phyloP scores from a whole-genome alignment of 768 basidiomycete genomes.

The Boletus edulis region DNA sequence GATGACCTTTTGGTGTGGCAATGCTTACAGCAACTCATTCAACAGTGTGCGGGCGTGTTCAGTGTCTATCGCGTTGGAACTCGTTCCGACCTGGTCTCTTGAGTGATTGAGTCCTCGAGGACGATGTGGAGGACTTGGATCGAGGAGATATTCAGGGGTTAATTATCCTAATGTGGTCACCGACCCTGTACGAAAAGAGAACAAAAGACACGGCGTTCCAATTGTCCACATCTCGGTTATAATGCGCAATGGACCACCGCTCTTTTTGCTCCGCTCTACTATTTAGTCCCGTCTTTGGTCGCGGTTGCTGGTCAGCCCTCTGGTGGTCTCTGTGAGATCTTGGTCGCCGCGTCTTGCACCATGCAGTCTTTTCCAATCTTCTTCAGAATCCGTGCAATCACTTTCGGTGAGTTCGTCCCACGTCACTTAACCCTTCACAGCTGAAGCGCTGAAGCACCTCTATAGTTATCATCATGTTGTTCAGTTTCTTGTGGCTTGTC shows the following conservation, averaged over 20 bases:
- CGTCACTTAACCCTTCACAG: background rate
- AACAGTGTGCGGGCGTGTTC: too few species aligned
- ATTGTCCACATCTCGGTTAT: constrained; percentile 18
- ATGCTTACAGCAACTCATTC: too few species aligned
- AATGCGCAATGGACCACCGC: background rate
- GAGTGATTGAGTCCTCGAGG: too few species aligned
- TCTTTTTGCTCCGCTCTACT: background rate
- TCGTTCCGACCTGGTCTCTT: too few species aligned
- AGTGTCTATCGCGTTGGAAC: too few species aligned
- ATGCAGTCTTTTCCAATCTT: constrained; percentile 33
- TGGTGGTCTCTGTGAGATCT: constrained; percentile 23
- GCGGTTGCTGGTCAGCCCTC: constrained; percentile 18
- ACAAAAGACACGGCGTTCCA: constrained; percentile 17
- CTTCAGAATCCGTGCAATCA: constrained; percentile 27
- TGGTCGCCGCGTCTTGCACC: background rate
- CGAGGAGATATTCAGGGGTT: constrained; percentile 14
- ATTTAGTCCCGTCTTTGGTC: constrained; percentile 15
- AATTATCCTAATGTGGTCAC: background rate
- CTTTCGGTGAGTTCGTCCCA: constrained; percentile 26
- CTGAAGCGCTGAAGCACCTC: background rate
- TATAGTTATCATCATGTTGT: constrained; percentile 41
- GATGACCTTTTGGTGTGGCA: too few species aligned
- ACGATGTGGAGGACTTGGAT: too few species aligned
- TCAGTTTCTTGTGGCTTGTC: constrained; percentile 49
- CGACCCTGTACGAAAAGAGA: background rate